Base-by-base conservation (phyloP, 306 rosid genomes). In the Ceratonia siliqua region DNA sequence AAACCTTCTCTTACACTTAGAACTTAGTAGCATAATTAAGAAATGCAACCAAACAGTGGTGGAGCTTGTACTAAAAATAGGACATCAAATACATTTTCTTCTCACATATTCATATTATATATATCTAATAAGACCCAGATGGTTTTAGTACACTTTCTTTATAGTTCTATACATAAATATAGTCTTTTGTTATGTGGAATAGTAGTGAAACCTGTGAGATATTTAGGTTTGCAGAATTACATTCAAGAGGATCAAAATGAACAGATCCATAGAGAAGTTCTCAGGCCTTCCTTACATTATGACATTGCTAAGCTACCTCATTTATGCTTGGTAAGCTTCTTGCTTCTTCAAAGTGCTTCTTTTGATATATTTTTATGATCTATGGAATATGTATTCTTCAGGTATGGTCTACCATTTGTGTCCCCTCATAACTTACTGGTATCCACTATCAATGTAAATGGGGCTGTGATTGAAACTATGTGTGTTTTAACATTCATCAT, bases 241-340 rank as follows among this genome's bases (percentile, higher is more conserved):
- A 13, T 89, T 89, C 63, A 82, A 57, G 86, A 86, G 91, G 53
- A 82, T 89, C 62, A 8, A 84, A 17, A 27, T 13, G 74, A 73
- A 79, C 10, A 82, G 54, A 41, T 46, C 71, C 65, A 87, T 89
- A n/a, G 89, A 86, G 69, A 61, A 80, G 25, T 89, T 89, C 49
- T 89, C 94, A 0, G 91, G 94, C 79, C 54, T 89, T 76, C 91
- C 91, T 13, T 89, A 89, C 62, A 83, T 74, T 10, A 86, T 86
- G 88, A 85, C 94, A 24, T 8, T 81, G 72, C 89, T 89, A 49
- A 86, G 85, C 71, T 84, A 89, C 57, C 94, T 89, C 54, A 86
- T 89, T 18, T 82, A 88, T 0, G 87, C 88, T 14, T 86, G 94
- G 94, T 88, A 85, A 0, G 0, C 27, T 28, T 24, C 32, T 27